Conservation (phyloP, 306 rosid species). For the Dalbergia oliveri region DNA sequence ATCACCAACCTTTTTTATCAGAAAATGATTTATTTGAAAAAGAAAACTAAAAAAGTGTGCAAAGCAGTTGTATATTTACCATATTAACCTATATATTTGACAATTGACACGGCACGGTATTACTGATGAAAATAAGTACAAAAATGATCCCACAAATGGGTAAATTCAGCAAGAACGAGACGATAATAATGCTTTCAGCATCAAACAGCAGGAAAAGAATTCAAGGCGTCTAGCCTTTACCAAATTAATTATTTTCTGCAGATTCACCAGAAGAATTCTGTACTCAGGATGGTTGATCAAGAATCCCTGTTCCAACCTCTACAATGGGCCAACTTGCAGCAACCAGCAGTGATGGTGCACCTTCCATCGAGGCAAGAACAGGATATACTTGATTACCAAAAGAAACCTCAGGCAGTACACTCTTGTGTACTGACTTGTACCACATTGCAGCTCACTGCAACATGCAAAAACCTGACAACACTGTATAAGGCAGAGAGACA, state of each 20-base stretch:
- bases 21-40: constrained; percentile 7
- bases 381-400: constrained; percentile 49
- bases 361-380: constrained; percentile 46
- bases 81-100: constrained; percentile 40
- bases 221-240: constrained; percentile 48
- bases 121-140: constrained; percentile 30
- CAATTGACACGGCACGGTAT: constrained; percentile 44
- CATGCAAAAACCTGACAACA: constrained; percentile 41
- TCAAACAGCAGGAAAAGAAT: constrained; percentile 49
- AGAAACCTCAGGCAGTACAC: constrained; percentile 40
- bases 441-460: constrained; percentile 41
- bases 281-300: constrained; percentile 43
- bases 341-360: constrained; percentile 34
- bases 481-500: constrained; percentile 23
- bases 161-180: constrained; percentile 38
- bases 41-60: constrained; percentile 29
- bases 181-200: constrained; percentile 46
- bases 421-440: constrained; percentile 38
- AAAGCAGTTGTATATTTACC: constrained; percentile 37
- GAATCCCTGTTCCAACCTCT: constrained; percentile 50
- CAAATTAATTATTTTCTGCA: constrained; percentile 47
- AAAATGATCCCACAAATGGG: constrained; percentile 23
- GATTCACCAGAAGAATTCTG: constrained; percentile 50
- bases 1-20: constrained; percentile 14
- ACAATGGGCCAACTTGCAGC: constrained; percentile 39